Conservation (phyloP, 2,329 filamentous ascomycete genomes). For the Penicillium sp. region DNA sequence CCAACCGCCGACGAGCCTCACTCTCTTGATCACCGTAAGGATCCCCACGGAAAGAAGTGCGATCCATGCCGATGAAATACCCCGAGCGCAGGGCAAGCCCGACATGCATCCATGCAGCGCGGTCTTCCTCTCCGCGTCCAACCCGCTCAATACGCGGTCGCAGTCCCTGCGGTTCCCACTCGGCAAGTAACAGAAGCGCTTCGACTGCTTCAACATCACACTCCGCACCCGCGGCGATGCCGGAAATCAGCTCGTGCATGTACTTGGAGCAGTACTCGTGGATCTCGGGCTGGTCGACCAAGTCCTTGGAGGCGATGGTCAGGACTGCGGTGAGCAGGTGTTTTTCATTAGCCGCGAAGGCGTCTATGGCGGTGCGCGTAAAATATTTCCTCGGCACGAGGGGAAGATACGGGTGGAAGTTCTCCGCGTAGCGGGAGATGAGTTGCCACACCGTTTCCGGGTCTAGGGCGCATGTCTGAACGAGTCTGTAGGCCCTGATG, state of each 20-base stretch:
- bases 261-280: conserved; percentile 67
- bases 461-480: conserved; percentile 49
- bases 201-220: conserved; percentile 71
- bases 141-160: conserved; percentile 61
- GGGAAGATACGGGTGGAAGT: conserved; percentile 70
- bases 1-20: conserved; percentile 63
- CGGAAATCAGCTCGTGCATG: conserved; percentile 68
- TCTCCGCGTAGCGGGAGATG: conserved; percentile 60
- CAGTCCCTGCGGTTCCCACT: conserved; percentile 70
- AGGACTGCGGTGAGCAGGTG: conserved; percentile 69
- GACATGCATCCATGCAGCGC: conserved; percentile 75
- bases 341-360: conserved; percentile 61
- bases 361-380: conserved; percentile 53
- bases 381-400: conserved; percentile 63
- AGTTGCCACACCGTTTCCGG: conserved; percentile 53
- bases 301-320: conserved; percentile 69
- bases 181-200: conserved; percentile 66
- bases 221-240: conserved; percentile 65
- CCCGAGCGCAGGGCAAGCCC: conserved; percentile 68
- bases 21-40: conserved; percentile 59
- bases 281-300: conserved; percentile 62
- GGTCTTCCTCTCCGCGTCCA: conserved; percentile 70
- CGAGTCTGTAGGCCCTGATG: conserved; percentile 45
- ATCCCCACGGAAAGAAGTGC: conserved; percentile 64
- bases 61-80: conserved; percentile 69